phyloP scores from a whole-genome alignment of 345 rosid species.

The Eutrema heterophyllum region DNA sequence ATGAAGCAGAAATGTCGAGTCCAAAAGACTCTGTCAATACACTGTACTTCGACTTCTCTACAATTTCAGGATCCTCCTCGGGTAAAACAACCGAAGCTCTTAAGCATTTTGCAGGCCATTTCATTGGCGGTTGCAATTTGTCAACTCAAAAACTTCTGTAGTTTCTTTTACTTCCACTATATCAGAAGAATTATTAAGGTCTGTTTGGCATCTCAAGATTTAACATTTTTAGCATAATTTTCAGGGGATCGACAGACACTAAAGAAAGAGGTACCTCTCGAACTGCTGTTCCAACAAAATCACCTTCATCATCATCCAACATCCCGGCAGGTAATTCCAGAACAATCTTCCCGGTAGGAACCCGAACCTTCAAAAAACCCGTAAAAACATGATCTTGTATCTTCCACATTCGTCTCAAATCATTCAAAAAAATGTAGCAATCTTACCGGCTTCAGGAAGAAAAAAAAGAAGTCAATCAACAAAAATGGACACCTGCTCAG shows the following conservation, averaged over 20 bases:
- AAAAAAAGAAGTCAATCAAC: background rate
- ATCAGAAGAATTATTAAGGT: background rate
- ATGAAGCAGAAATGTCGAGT: background rate
- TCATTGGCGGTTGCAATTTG: background rate
- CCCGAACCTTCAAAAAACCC: constrained; percentile 60
- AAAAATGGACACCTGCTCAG: constrained; percentile 62
- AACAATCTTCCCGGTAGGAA: constrained; percentile 71
- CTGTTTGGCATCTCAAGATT: background rate
- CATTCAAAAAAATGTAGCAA: background rate
- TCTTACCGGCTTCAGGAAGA: background rate
- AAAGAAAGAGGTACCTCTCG: constrained; percentile 62
- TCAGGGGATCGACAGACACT: background rate
- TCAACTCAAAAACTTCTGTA: background rate
- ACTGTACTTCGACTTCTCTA: background rate
- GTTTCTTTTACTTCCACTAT: background rate
- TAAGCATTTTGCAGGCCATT: background rate
- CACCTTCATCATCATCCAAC: constrained; percentile 83
- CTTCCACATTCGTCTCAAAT: background rate
- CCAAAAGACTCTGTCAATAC: background rate
- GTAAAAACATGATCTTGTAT: background rate
- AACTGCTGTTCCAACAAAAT: constrained; percentile 86
- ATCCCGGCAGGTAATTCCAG: constrained; percentile 97
- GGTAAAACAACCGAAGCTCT: background rate
- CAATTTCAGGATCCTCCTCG: background rate
- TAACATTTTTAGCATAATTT: background rate